phyloP scores from a whole-genome alignment of 176 grass and related monocot genomes.

The Triticum timopheevii region DNA sequence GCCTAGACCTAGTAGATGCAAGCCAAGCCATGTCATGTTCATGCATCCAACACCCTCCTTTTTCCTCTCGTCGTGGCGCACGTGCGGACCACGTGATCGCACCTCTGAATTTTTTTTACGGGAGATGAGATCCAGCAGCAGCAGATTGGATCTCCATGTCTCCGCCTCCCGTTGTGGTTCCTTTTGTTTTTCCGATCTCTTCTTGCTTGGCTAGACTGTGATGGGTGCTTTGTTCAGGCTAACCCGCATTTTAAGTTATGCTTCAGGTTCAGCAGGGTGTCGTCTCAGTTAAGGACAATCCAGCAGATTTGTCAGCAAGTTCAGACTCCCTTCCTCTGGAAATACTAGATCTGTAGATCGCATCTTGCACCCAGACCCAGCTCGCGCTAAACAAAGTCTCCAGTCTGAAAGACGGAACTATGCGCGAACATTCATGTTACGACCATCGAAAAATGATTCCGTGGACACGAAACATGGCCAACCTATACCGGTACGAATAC shows the following conservation, averaged over 20 bases:
- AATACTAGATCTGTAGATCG: conserved; percentile 23
- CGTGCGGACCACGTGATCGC: conserved; percentile 40
- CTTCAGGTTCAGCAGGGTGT: background rate
- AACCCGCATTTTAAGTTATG: background rate
- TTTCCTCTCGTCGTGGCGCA: background rate
- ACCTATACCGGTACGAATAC: background rate
- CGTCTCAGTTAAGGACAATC: conserved; percentile 1
- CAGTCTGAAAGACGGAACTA: background rate
- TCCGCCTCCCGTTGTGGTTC: background rate
- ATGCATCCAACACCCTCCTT: background rate
- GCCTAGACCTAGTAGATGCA: background rate
- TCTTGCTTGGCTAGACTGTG: too few relatives aligned
- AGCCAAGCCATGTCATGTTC: background rate
- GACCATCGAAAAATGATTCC: background rate
- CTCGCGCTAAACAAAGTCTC: background rate
- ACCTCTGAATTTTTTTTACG: background rate
- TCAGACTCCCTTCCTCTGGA: background rate
- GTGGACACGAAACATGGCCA: conserved; percentile 7
- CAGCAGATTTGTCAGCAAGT: background rate
- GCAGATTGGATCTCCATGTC: conserved; percentile 38
- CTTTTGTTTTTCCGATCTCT: background rate
- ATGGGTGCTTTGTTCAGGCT: too few relatives aligned
- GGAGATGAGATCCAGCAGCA: conserved; percentile 35
- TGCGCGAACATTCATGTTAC: background rate
- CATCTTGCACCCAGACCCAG: background rate